Percentiles rank a stretch among this genome's conserved stretches.
Evolutionary conservation across 1,139 yeast genomes (phyloP).

Genomic region (Lodderomyces jiufengensis): DNA sequence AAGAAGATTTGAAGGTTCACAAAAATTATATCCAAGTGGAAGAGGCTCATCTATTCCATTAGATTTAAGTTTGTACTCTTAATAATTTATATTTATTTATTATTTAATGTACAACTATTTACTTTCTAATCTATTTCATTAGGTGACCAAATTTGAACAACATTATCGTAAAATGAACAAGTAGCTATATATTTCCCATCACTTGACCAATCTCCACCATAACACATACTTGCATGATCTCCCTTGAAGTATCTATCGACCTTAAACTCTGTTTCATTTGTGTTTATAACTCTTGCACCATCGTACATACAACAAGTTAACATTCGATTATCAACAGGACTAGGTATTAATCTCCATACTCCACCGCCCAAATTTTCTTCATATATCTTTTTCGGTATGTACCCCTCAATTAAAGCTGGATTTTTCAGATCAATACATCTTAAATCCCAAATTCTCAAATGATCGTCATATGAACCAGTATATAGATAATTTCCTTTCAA

Average conservation of each 20-base stretch:
- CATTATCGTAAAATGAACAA: conserved; percentile 87
- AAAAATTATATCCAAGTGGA: conserved; percentile 88
- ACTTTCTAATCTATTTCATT: conserved; percentile 5
- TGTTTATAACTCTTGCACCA: conserved; percentile 69
- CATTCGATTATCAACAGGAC: conserved; percentile 49
- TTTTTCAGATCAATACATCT: conserved; percentile 45
- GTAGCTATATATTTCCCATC: conserved; percentile 55
- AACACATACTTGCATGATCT: conserved; percentile 88
- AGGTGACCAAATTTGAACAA: conserved; percentile 70
- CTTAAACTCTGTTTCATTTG: conserved; percentile 29
- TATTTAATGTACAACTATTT: not conserved
- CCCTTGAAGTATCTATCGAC: conserved; percentile 53
- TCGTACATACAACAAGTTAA: conserved; percentile 93
- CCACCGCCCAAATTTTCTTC: conserved; percentile 77
- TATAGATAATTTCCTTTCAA: conserved; percentile 53
- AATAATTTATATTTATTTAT: conserved; percentile 4
- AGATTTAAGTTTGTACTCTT: conserved; percentile 44
- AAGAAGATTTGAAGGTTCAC: conserved; percentile 54
- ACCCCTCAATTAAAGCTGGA: conserved; percentile 41
- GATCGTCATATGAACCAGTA: conserved; percentile 94
- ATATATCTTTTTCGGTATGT: conserved; percentile 43
- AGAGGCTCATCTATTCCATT: conserved; percentile 93
- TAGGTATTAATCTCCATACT: conserved; percentile 85
- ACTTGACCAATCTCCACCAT: conserved; percentile 86
- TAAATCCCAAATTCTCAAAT: conserved; percentile 64